Conservation (phyloP, 139 green algal species). For the Picochlorum sp. region DNA sequence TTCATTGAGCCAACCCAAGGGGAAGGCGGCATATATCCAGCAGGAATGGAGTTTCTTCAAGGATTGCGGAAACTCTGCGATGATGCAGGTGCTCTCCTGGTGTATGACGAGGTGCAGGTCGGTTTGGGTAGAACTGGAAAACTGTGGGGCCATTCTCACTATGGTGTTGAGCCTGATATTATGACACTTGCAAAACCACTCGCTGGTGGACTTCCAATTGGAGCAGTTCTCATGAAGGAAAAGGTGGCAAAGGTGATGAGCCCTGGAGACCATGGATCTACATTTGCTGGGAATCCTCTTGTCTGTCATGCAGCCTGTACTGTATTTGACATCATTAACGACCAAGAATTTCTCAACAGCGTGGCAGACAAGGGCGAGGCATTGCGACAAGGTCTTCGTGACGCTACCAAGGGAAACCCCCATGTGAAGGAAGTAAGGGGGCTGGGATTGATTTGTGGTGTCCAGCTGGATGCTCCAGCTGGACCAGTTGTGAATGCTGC, state of each 20-base stretch:
- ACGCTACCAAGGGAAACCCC: constrained; percentile 50
- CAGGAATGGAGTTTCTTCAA: constrained; percentile 41
- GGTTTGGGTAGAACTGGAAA: constrained; percentile 76
- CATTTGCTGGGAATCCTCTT: constrained; percentile 93
- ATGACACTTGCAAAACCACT: constrained; percentile 97
- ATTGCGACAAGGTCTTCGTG: constrained; percentile 54
- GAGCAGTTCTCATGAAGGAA: constrained; percentile 85
- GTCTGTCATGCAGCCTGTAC: constrained; percentile 70
- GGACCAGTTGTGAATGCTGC: constrained; percentile 57
- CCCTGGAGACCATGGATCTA: constrained; percentile 91
- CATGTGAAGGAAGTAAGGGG: constrained; percentile 43
- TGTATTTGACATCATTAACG: constrained; percentile 69
- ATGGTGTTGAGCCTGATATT: constrained; percentile 88
- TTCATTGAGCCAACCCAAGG: constrained; percentile 96
- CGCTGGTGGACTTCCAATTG: constrained; percentile 92
- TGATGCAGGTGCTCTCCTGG: constrained; percentile 80
- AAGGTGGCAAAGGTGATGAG: constrained; percentile 82
- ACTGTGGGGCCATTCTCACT: constrained; percentile 85
- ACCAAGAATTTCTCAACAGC: constrained; percentile 70
- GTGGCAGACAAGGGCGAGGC: constrained; percentile 70
- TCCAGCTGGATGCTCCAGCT: constrained; percentile 82
- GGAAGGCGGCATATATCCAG: constrained; percentile 16
- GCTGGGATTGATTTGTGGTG: constrained; percentile 58
- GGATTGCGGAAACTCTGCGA: constrained; percentile 88
- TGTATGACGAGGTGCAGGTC: constrained; percentile 95